A percentile compares a stretch with the other conserved stretches of the same genome.
Conservation (phyloP, 345 rosid species). For the Eucalyptus curtisii region DNA sequence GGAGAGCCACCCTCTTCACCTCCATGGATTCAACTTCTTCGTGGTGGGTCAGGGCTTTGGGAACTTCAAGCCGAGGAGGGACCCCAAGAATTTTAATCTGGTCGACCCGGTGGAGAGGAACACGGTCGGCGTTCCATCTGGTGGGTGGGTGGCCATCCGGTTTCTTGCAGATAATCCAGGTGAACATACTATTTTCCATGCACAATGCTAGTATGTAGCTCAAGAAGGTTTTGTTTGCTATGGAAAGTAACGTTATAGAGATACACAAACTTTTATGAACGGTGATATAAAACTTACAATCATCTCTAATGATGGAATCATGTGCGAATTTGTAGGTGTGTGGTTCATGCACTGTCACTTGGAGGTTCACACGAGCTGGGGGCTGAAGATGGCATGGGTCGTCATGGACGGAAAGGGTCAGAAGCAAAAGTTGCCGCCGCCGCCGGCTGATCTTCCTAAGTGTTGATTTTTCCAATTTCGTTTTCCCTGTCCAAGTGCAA, state of each 20-base stretch:
- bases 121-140: constrained; percentile 35
- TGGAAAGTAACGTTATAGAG: neutral
- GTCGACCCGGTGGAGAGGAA: constrained; percentile 43
- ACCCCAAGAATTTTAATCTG: constrained; percentile 32
- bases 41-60: constrained; percentile 35
- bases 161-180: constrained; percentile 45
- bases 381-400: constrained; percentile 50
- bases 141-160: constrained; percentile 53
- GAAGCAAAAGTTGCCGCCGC: constrained; percentile 33
- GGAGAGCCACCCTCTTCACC: constrained; percentile 50
- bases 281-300: neutral
- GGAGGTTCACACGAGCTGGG: constrained; percentile 53
- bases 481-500: neutral
- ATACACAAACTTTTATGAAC: neutral
- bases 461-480: constrained; percentile 6
- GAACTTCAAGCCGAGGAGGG: constrained; percentile 29
- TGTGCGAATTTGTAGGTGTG: neutral
- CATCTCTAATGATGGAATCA: neutral
- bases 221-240: neutral
- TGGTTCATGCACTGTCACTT: constrained; percentile 55
- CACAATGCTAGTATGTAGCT: neutral
- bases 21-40: constrained; percentile 44
- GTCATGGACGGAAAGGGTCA: constrained; percentile 27
- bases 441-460: constrained; percentile 43
- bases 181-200: neutral